phyloP scores from a whole-genome alignment of 495 filamentous ascomycete genomes.

The Neurospora hispaniola region DNA sequence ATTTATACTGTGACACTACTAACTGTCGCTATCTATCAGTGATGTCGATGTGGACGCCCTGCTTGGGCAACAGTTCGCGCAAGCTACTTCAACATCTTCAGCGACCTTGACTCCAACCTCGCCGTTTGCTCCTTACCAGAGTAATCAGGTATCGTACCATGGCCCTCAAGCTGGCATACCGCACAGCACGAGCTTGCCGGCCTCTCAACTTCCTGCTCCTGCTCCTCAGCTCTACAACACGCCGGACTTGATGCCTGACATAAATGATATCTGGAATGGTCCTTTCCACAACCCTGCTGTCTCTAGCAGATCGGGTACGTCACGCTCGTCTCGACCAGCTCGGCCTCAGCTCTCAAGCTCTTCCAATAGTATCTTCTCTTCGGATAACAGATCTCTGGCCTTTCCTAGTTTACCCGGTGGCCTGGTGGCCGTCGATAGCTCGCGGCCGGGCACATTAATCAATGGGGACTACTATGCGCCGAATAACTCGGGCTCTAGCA shows the following conservation, averaged over 20 bases:
- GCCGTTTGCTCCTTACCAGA: background rate
- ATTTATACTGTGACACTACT: background rate
- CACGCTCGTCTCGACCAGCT: background rate
- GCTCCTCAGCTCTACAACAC: background rate
- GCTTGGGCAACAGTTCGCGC: background rate
- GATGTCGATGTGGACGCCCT: background rate
- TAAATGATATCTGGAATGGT: background rate
- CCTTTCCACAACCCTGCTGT: background rate
- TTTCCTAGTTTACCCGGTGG: background rate
- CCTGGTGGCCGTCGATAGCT: background rate
- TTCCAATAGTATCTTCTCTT: background rate
- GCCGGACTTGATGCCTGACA: background rate
- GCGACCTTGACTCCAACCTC: background rate
- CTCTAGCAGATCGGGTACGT: background rate
- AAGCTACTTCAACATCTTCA: background rate
- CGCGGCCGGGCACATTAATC: background rate
- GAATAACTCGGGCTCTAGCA: background rate
- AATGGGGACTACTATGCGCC: background rate
- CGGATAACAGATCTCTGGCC: background rate
- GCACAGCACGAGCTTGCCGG: background rate
- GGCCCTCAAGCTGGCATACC: background rate
- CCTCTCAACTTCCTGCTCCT: background rate
- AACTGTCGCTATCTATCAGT: background rate
- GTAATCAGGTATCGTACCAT: background rate
- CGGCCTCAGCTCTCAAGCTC: background rate